Base-by-base conservation (phyloP, 805 yeast species). In the Lachancea kluyveri region DNA sequence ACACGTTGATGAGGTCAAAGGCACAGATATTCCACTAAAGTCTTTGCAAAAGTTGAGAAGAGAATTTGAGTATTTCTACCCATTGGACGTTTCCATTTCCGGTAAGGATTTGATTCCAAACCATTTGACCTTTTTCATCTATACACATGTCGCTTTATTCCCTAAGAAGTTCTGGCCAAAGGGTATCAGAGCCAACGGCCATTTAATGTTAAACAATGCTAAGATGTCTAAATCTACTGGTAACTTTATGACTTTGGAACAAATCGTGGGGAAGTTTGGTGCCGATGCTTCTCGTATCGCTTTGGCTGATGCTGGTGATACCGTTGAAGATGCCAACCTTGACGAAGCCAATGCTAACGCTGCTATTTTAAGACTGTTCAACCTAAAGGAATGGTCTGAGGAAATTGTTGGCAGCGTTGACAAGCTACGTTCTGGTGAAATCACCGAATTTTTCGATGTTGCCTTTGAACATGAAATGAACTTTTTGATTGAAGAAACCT, bases 141-240 rank as follows among this genome's bases (percentile, higher is more conserved):
- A 92, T 65, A 70, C 83, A 32, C 95, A 90, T 57, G 87, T 84
- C 47, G 96, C 97, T 10, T 60, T 92, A 35, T 92, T 92, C 81
- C 92, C 92, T 33, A 80, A 77, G 68, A 68, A 72, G 49, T 75
- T 73, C 69, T 92, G 97, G 97, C 98, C 97, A 41, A 72, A 62
- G 48, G 96, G 96, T 59, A 72, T 92, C 43, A 80, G 98, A 64
- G 83, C 84, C 42, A 92, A 92, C 52, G 98, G 98, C 46, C 98
- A 92, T 59, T 74, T 92, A 65, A 62, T 92, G 70, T 74, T 92
- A 60, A 92, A 92, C 68, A 90, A 92, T 58, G 92, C 90, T 50
- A 92, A 92, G 73, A 92, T 92, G 98, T 79, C 96, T 35, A 92
- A 92, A 62, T 82, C 95, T 19, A 90, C 97, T 19, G 98, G 98